Base-by-base conservation (phyloP, 495 filamentous ascomycete genomes). In the Parathielavia appendiculata region DNA sequence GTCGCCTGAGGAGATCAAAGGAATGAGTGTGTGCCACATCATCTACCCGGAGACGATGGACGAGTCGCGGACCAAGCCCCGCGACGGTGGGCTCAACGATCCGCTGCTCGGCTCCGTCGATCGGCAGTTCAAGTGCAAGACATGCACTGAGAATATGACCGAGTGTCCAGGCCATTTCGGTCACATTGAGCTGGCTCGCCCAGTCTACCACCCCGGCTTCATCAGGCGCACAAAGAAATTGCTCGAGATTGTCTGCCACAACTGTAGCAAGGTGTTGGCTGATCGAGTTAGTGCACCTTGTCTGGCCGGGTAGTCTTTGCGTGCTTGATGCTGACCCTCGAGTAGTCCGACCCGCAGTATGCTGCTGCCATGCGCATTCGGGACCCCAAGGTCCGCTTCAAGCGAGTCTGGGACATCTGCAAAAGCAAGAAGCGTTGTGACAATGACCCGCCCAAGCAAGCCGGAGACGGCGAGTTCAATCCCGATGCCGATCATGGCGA, bases 1-100 rank as follows among this genome's bases (percentile, higher is more conserved):
- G 66, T 92, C 91, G 17, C 93, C 95, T 1, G 92, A 97, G 69
- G 95, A 99, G 73, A 95, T 96, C 75, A 97, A 97, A 77, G 87
- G 84, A 58, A 92, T 96, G 90, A 96, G 91, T 75, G 92, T 97
- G 48, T 85, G 83, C 34, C 87, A 91, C 65, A 90, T 99, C 59
- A 79, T 90, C 70, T 96, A 97, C 66, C 91, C 93, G 1, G 93
- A 99, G 80, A 97, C 93, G 10, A 96, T 97, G 95, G 93, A 99
- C 65, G 95, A 97, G 72, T 86, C 87, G 64, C 85, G 88, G 57
- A 86, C 88, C 58, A 85, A 87, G 60, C 93, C 93, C 43, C 87
- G 95, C 61, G 86, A 91, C 26, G 84, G 86, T 66, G 93, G 93
- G 63, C 76, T 97, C 53, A 97, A 97, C 69, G 93, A 99, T 70